Percentiles rank a stretch among this genome's conserved stretches.
phyloP scores from a whole-genome alignment of 495 filamentous ascomycete species.

The Lineolata rhizophorae region DNA sequence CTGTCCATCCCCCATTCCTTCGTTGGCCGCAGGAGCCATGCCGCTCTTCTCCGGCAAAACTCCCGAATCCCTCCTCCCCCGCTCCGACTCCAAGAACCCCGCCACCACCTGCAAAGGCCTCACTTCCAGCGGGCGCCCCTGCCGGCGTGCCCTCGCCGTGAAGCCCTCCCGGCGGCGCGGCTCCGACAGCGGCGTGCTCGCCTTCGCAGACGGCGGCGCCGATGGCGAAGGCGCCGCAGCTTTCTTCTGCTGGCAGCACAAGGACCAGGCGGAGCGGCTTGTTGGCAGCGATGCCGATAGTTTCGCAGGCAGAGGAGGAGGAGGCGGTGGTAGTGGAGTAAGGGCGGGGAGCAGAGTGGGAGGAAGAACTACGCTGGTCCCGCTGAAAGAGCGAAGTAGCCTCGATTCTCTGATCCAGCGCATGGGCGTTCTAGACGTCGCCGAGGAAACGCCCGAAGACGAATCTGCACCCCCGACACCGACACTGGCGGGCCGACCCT shows the following conservation, averaged over 20 bases:
- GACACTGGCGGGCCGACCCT: too few species aligned
- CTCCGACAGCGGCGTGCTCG: slow-evolving; percentile 16
- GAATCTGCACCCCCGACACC: too few species aligned
- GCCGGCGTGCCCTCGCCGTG: slow-evolving; percentile 40
- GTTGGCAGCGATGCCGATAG: slow-evolving; percentile 9
- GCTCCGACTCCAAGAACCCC: slow-evolving; percentile 67
- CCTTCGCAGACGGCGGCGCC: slow-evolving; percentile 16
- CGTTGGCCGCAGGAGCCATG: too few species aligned
- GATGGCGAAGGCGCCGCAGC: slow-evolving; percentile 23
- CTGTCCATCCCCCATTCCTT: too few species aligned
- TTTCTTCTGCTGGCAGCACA: slow-evolving; percentile 86
- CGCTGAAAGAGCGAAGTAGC: slow-evolving; percentile 40
- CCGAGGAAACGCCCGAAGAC: too few species aligned
- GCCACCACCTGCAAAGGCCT: slow-evolving; percentile 73
- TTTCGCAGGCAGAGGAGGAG: background rate
- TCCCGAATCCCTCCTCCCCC: slow-evolving; percentile 56
- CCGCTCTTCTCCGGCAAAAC: slow-evolving; percentile 24
- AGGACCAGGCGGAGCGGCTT: slow-evolving; percentile 55
- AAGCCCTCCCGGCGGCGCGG: slow-evolving; percentile 16
- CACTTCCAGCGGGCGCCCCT: slow-evolving; percentile 53
- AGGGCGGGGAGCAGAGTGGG: too few species aligned
- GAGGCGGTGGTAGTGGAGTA: slow-evolving; percentile 1
- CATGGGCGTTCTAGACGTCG: slow-evolving; percentile 46
- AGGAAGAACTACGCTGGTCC: slow-evolving; percentile 13
- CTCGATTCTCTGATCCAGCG: slow-evolving; percentile 66